Conservation (phyloP, 371 early-diverging fungal species). For the Mortierella polycephala region DNA sequence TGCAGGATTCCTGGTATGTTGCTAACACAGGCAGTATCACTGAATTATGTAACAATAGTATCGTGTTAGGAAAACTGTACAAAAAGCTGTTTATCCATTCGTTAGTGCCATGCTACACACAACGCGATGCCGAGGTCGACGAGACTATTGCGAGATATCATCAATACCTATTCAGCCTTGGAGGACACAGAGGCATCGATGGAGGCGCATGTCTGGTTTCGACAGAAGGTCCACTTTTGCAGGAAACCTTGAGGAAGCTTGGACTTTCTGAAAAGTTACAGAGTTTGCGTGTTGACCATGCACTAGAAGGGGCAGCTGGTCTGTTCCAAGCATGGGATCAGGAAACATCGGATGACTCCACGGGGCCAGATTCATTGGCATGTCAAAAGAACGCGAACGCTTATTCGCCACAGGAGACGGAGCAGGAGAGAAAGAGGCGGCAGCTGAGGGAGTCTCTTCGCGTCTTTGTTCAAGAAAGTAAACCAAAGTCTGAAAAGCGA, state of each 20-base stretch:
- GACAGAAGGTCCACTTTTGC: slow-evolving; percentile 28
- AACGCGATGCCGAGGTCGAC: slow-evolving; percentile 40
- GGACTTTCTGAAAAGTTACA: slow-evolving; percentile 40
- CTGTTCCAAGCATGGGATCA: slow-evolving; percentile 49
- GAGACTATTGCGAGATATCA: slow-evolving; percentile 32
- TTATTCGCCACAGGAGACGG: slow-evolving; percentile 19
- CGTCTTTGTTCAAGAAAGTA: slow-evolving; percentile 34
- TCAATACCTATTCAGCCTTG: slow-evolving; percentile 27
- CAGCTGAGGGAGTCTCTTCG: slow-evolving; percentile 42
- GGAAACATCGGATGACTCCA: slow-evolving; percentile 4
- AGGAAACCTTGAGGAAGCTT: slow-evolving; percentile 30
- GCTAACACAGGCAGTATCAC: not conserved
- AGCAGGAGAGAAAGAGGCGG: slow-evolving; percentile 35
- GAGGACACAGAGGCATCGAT: slow-evolving; percentile 36
- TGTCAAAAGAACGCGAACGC: not conserved
- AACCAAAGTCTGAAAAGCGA: slow-evolving; percentile 9
- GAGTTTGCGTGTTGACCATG: slow-evolving; percentile 33
- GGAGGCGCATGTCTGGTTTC: slow-evolving; percentile 30
- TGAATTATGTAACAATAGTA: slow-evolving; percentile 39
- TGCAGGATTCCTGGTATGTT: no score
- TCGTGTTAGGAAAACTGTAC: slow-evolving; percentile 68
- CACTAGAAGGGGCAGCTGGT: slow-evolving; percentile 38
- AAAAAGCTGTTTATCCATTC: slow-evolving; percentile 71
- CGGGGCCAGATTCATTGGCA: not conserved
- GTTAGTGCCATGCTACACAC: slow-evolving; percentile 57